These are phyloP conservation scores for Cryptosporidium parvum DNA, from an alignment of 169 alveolate genomes.

Conservation along the genomic window DNA sequence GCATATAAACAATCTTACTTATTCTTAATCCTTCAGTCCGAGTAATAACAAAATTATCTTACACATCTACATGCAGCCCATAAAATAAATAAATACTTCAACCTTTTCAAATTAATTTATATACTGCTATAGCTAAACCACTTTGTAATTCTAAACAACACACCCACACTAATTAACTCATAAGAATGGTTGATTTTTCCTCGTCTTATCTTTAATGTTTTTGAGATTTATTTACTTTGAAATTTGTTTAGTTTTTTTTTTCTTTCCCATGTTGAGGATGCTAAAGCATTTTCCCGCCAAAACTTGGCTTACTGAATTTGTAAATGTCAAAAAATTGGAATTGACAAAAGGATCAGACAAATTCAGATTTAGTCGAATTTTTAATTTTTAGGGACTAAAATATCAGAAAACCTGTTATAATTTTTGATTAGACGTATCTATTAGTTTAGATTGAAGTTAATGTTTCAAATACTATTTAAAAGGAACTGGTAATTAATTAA, in stretches of 20 bases:
- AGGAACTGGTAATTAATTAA: neutral
- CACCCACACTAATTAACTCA: neutral
- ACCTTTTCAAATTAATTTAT: neutral
- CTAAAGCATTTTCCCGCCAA: neutral
- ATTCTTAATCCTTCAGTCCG: neutral
- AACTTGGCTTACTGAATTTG: constrained; percentile 7
- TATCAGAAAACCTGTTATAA: too few relatives aligned
- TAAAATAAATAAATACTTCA: neutral
- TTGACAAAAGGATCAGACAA: neutral
- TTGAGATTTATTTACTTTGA: too few relatives aligned
- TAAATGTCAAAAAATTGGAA: neutral
- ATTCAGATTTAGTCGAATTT: neutral
- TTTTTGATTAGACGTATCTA: too few relatives aligned
- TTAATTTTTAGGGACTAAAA: neutral
- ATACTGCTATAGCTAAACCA: neutral
- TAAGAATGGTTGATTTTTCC: neutral
- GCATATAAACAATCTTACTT: neutral
- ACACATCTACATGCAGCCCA: neutral
- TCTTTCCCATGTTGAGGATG: neutral
- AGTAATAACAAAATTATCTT: neutral
- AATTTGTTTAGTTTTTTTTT: neutral
- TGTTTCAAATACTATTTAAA: neutral
- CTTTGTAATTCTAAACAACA: neutral
- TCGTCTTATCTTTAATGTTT: neutral
- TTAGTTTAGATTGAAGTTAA: neutral